A percentile compares a stretch with the other conserved stretches of the same genome.
Conservation (phyloP, 2,329 filamentous ascomycete species). For the Sordariomycetes sp. region DNA sequence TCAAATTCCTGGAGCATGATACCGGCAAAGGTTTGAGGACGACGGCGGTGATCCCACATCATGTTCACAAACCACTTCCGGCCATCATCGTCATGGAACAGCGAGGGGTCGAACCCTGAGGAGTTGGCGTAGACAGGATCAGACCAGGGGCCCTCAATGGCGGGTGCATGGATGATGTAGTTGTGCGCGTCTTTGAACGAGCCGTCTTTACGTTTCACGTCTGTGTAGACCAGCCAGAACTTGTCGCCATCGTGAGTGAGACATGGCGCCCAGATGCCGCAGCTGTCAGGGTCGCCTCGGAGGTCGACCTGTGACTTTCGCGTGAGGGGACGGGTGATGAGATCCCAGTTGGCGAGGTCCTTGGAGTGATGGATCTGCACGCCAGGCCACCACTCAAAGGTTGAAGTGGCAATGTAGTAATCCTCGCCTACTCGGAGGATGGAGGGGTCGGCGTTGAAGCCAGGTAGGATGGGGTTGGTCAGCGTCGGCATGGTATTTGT, state of each 20-base stretch:
- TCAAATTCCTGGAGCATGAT: slow-evolving; percentile 52
- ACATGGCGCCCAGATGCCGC: slow-evolving; percentile 57
- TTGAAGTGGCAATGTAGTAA: slow-evolving; percentile 47
- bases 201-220: slow-evolving; percentile 59
- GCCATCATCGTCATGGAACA: slow-evolving; percentile 49
- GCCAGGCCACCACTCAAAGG: slow-evolving; percentile 46
- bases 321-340: slow-evolving; percentile 34
- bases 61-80: slow-evolving; percentile 49
- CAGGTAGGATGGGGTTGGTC: slow-evolving; percentile 45
- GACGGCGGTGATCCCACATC: slow-evolving; percentile 43
- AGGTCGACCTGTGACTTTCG: slow-evolving; percentile 44
- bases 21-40: slow-evolving; percentile 41
- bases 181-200: slow-evolving; percentile 57
- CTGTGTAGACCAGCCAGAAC: slow-evolving; percentile 57
- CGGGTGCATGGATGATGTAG: slow-evolving; percentile 46
- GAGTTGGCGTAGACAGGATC: slow-evolving; percentile 51
- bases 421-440: slow-evolving; percentile 40
- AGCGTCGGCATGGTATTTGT: slow-evolving; percentile 37
- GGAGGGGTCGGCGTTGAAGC: slow-evolving; percentile 48
- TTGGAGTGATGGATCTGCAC: slow-evolving; percentile 46
- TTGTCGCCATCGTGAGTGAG: slow-evolving; percentile 49
- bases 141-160: slow-evolving; percentile 51
- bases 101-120: slow-evolving; percentile 52
- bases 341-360: slow-evolving; percentile 43
- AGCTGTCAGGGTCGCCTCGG: slow-evolving; percentile 50